Conservation (phyloP, 2,329 filamentous ascomycete genomes). For the Scleromitrula shiraiana region DNA sequence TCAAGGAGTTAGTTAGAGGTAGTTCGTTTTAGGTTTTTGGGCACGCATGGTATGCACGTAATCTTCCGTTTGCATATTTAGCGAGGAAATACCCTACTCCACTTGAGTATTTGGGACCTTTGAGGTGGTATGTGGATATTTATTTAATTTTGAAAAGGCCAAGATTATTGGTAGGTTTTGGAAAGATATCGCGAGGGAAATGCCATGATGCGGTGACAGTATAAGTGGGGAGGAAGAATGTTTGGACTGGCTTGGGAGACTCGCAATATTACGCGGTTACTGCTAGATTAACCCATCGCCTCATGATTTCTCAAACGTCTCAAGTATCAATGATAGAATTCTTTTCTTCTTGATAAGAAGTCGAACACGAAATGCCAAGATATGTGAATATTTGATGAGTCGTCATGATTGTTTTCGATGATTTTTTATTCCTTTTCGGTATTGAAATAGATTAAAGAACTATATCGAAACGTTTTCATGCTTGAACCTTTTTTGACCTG, state of each 20-base stretch:
- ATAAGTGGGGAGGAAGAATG: slow-evolving; percentile 5
- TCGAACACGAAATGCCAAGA: not conserved
- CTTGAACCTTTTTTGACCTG: slow-evolving; percentile 50
- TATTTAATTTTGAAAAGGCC: too few species aligned
- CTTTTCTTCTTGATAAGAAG: too few species aligned
- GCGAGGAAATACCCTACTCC: not conserved
- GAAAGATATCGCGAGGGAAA: not conserved
- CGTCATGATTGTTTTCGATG: not conserved
- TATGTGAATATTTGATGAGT: not conserved
- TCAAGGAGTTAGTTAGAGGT: slow-evolving; percentile 6
- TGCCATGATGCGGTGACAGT: slow-evolving; percentile 1
- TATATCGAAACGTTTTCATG: slow-evolving; percentile 41
- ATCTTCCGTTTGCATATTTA: too few species aligned
- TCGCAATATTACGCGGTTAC: not conserved
- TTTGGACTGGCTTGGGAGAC: not conserved
- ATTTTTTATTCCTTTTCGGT: not conserved
- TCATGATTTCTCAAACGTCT: not conserved
- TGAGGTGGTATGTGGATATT: too few species aligned
- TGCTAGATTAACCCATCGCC: not conserved
- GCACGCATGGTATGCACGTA: too few species aligned
- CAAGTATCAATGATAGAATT: slow-evolving; percentile 1
- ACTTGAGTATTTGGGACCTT: not conserved
- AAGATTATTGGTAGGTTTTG: not conserved
- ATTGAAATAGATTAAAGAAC: not conserved
- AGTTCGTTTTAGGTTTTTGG: slow-evolving; percentile 6